These are phyloP conservation scores for Boechera retrofracta DNA, from an alignment of 345 rosid genomes.

Conservation along the genomic window DNA sequence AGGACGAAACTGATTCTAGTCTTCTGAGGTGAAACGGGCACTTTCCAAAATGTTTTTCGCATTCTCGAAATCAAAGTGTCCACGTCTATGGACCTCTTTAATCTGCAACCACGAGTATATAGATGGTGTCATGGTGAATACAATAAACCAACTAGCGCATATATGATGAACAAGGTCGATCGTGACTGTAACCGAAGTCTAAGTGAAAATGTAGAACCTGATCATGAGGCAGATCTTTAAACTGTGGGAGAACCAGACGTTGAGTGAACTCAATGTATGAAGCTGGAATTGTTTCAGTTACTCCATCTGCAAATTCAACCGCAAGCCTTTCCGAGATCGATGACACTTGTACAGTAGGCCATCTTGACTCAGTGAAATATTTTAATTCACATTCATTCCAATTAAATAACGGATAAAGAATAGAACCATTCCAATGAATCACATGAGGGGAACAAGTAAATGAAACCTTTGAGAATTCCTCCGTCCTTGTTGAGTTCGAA, in stretches of 20 bases:
- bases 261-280: conserved; percentile 85
- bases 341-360: conserved; percentile 82
- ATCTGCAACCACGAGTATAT: conserved; percentile 46
- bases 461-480: conserved; percentile 77
- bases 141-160: background rate
- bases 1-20: background rate
- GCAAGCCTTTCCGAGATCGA: conserved; percentile 65
- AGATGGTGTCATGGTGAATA: background rate
- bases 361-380: conserved; percentile 75
- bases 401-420: background rate
- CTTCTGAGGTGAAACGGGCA: conserved; percentile 39
- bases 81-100: conserved; percentile 70
- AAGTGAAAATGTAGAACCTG: conserved; percentile 50
- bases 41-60: conserved; percentile 88
- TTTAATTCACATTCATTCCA: background rate
- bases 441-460: conserved; percentile 2
- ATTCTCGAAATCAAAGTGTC: conserved; percentile 83
- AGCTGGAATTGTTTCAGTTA: conserved; percentile 64
- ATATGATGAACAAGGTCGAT: background rate
- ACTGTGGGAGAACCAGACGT: conserved; percentile 71
- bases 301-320: conserved; percentile 64
- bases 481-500: conserved; percentile 84
- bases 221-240: conserved; percentile 51
- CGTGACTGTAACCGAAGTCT: background rate
- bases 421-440: background rate